These are phyloP conservation scores for Prunus armeniaca DNA, from an alignment of 306 rosid species.

Conservation along the genomic window DNA sequence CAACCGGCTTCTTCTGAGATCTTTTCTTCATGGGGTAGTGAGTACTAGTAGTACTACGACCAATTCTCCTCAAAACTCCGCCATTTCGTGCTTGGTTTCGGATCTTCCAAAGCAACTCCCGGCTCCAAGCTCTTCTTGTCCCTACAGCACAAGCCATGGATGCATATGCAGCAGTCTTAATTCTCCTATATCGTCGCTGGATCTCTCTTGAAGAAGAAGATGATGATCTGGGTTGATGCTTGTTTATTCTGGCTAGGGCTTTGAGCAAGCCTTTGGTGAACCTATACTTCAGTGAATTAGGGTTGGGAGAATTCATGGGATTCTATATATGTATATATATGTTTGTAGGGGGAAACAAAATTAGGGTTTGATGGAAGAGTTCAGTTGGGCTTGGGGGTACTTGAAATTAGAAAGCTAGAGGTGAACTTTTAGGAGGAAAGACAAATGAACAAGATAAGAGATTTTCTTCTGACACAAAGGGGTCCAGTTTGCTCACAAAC, in stretches of 20 bases:
- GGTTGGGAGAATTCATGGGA: constrained; percentile 18
- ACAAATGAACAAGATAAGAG: constrained; percentile 17
- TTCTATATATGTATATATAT: background rate
- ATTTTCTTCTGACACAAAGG: constrained; percentile 29
- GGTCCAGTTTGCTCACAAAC: constrained; percentile 13
- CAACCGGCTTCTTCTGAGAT: background rate
- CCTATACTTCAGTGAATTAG: constrained; percentile 25
- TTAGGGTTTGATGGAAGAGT: background rate
- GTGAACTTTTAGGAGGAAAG: constrained; percentile 5
- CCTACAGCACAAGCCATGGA: constrained; percentile 42
- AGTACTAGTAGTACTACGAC: background rate
- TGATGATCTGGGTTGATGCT: constrained; percentile 4
- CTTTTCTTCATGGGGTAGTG: constrained; percentile 6
- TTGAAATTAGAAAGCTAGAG: background rate
- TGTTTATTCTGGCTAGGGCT: constrained; percentile 23
- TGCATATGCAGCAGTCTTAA: constrained; percentile 30
- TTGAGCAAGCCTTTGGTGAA: constrained; percentile 18
- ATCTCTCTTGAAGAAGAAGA: constrained; percentile 27
- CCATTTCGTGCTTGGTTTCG: background rate
- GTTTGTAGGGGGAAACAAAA: background rate
- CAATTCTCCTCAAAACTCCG: background rate
- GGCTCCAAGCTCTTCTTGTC: constrained; percentile 30
- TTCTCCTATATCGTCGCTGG: background rate
- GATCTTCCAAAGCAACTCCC: constrained; percentile 28
- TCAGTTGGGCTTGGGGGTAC: constrained; percentile 4